These are phyloP conservation scores for Eimeria sp. DNA, from an alignment of 169 alveolate genomes.

Conservation along the genomic window DNA sequence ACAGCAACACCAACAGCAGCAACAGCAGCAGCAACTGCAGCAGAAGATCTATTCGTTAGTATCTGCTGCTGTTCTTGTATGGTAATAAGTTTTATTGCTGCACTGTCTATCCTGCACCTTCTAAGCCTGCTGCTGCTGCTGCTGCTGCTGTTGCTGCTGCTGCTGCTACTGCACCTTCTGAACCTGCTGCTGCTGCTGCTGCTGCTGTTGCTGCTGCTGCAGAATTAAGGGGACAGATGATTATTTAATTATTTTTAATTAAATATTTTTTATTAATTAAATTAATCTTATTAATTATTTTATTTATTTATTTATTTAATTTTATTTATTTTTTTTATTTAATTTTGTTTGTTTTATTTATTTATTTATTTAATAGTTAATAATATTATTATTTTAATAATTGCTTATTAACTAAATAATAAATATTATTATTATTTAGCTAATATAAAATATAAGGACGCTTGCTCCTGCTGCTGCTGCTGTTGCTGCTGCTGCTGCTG, in stretches of 20 bases:
- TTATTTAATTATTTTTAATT: not conserved
- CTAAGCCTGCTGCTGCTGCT: not conserved
- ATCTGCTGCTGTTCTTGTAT: not conserved
- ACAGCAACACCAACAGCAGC: no score
- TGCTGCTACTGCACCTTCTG: constrained; percentile 30
- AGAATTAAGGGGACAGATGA: not conserved
- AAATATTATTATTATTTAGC: no score
- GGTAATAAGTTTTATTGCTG: no score
- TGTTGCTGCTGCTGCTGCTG: no score
- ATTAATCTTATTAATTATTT: not conserved
- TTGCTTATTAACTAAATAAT: not conserved
- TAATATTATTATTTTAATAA: not conserved
- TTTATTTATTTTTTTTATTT: not conserved
- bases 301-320: not conserved
- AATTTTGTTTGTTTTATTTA: not conserved
- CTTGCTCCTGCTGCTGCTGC: no score
- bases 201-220: constrained; percentile 39
- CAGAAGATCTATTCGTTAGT: no score
- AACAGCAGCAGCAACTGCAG: no score
- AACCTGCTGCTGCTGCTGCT: not conserved
- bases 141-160: constrained; percentile 28
- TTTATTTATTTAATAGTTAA: not conserved
- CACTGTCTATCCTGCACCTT: not conserved
- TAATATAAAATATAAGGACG: not conserved
- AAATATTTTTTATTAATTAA: not conserved